Conservation (phyloP, 441 rosid genomes). For the Mallotus japonicus region DNA sequence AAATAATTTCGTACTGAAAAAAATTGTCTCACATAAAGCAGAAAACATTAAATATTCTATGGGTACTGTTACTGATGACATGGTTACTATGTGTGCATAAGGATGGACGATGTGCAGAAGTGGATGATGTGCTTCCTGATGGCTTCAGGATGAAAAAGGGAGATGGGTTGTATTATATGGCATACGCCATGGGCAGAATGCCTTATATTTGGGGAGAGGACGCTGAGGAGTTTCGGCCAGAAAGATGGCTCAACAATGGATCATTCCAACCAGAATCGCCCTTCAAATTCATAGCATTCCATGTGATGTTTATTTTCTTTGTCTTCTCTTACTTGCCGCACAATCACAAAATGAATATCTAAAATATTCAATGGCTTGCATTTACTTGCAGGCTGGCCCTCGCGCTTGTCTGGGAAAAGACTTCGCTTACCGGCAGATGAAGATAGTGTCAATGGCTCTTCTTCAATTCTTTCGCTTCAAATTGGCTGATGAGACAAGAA, state of each 20-base stretch:
- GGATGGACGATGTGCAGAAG: conserved; percentile 63
- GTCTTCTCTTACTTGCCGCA: background rate
- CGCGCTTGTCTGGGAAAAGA: conserved; percentile 49
- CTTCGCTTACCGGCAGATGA: conserved; percentile 62
- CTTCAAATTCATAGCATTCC: conserved; percentile 67
- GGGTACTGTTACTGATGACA: background rate
- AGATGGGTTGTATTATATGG: conserved; percentile 50
- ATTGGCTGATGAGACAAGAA: conserved; percentile 42
- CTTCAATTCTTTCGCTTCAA: conserved; percentile 58
- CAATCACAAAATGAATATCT: too few species aligned
- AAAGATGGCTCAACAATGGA: conserved; percentile 75
- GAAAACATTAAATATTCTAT: background rate
- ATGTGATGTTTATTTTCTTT: conserved; percentile 34
- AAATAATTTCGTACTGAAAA: too few species aligned
- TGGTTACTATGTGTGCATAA: conserved; percentile 6
- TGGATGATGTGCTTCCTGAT: conserved; percentile 73
- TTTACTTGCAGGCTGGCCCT: conserved; percentile 55
- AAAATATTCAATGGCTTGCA: background rate
- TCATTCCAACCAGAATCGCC: conserved; percentile 67
- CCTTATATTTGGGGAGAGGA: conserved; percentile 71
- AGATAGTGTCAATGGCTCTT: conserved; percentile 59
- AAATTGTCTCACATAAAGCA: too few species aligned
- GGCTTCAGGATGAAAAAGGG: conserved; percentile 63
- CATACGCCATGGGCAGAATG: conserved; percentile 89
- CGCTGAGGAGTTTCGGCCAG: conserved; percentile 63